Conservation (phyloP, 805 yeast genomes). For the Saccharomycopsis guyanensis region DNA sequence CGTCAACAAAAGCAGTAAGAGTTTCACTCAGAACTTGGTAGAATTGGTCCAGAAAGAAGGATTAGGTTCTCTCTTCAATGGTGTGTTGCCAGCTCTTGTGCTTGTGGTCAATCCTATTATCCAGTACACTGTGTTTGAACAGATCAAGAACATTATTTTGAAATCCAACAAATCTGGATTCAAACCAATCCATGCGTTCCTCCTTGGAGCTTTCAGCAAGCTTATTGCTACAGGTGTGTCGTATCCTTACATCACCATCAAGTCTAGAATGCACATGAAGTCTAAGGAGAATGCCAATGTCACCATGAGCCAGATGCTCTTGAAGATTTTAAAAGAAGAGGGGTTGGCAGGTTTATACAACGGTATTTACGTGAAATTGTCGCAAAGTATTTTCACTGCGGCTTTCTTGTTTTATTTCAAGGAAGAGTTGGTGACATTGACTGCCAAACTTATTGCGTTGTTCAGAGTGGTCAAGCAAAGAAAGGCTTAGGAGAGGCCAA, state of each 20-base stretch:
- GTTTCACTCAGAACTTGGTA: conserved; percentile 48
- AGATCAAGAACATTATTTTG: conserved; percentile 59
- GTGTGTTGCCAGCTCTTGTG: conserved; percentile 80
- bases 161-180: conserved; percentile 35
- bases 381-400: conserved; percentile 80
- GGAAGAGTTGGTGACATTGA: conserved; percentile 66
- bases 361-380: conserved; percentile 71
- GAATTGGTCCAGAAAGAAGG: conserved; percentile 71
- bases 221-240: conserved; percentile 82
- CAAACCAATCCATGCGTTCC: conserved; percentile 69
- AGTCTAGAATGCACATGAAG: conserved; percentile 79
- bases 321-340: conserved; percentile 55
- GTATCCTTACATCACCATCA: conserved; percentile 85
- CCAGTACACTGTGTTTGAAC: conserved; percentile 89
- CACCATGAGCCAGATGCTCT: conserved; percentile 35
- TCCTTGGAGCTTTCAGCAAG: conserved; percentile 86
- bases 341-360: conserved; percentile 74
- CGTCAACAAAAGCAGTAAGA: conserved; percentile 37
- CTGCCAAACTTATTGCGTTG: conserved; percentile 45
- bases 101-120: conserved; percentile 84
- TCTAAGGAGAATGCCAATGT: conserved; percentile 25
- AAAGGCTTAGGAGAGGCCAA: too few relatives aligned
- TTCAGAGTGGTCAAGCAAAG: background rate
- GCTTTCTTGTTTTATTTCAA: conserved; percentile 87
- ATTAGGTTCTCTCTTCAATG: conserved; percentile 63